Evolutionary conservation across 192 early-diverging fungal genomes (phyloP).

Genomic region (Bifiguratus adelaidae): DNA sequence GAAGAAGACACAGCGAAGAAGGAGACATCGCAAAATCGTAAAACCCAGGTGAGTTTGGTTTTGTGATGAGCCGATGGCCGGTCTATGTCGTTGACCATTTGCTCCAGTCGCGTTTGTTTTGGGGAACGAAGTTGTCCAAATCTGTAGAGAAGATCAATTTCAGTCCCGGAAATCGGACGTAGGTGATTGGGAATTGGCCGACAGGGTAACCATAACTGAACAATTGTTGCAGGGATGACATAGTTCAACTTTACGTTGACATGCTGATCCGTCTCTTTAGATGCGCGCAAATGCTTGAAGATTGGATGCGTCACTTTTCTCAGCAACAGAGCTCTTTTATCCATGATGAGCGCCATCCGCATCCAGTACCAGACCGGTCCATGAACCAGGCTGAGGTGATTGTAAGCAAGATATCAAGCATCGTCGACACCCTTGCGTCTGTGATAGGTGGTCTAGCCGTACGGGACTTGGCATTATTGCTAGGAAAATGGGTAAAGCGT

Average conservation of each 20-base stretch:
- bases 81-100: too few species aligned
- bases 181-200: not conserved
- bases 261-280: slow-evolving; percentile 12
- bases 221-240: slow-evolving; percentile 18
- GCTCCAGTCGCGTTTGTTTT: too few species aligned
- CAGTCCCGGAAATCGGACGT: slow-evolving; percentile 1
- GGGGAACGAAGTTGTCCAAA: slow-evolving; percentile 23
- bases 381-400: not conserved
- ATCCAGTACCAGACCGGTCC: not conserved
- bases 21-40: too few species aligned
- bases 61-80: too few species aligned
- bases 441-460: slow-evolving; percentile 20
- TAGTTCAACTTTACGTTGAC: slow-evolving; percentile 20
- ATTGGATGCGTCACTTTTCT: slow-evolving; percentile 15
- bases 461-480: slow-evolving; percentile 16
- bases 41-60: too few species aligned
- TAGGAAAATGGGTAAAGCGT: slow-evolving; percentile 26
- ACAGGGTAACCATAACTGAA: not conserved
- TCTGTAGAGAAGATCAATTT: slow-evolving; percentile 30
- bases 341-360: not conserved
- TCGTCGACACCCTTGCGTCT: not conserved
- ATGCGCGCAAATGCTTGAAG: slow-evolving; percentile 15
- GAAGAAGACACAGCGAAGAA: too few species aligned
- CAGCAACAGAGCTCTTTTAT: too few species aligned
- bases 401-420: not conserved